A percentile compares a stretch with the other conserved stretches of the same genome.
Evolutionary conservation across 2,329 filamentous ascomycete genomes (phyloP).

Genomic region (Phaeophleospora eucalypticola): DNA sequence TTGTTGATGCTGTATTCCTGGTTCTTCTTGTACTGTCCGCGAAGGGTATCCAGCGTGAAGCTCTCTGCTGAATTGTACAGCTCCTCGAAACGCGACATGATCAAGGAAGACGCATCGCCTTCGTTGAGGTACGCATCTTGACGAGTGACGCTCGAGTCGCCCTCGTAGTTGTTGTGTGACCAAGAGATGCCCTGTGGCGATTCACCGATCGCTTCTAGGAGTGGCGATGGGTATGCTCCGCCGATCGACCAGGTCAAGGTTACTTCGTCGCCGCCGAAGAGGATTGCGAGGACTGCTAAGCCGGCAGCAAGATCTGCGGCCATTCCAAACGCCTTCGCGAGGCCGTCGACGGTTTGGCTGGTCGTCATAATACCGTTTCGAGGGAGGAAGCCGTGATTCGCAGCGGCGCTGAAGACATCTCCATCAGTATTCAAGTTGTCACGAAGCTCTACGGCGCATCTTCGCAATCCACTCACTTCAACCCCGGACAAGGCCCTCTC

Average conservation of each 20-base stretch:
- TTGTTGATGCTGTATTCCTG: slow-evolving; percentile 24
- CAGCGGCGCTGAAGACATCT: slow-evolving; percentile 16
- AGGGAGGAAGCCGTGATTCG: slow-evolving; percentile 23
- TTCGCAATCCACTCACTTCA: not conserved
- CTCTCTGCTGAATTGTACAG: slow-evolving; percentile 17
- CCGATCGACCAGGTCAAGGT: slow-evolving; percentile 28
- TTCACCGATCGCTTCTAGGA: slow-evolving; percentile 8
- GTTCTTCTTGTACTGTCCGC: slow-evolving; percentile 9
- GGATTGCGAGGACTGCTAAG: slow-evolving; percentile 13
- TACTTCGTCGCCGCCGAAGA: slow-evolving; percentile 10
- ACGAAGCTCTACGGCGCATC: slow-evolving; percentile 1
- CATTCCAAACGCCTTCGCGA: slow-evolving; percentile 5
- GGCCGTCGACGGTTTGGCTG: slow-evolving; percentile 4
- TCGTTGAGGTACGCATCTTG: slow-evolving; percentile 25
- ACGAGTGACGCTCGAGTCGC: slow-evolving; percentile 28
- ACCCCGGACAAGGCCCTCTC: slow-evolving; percentile 27
- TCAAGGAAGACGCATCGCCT: slow-evolving; percentile 22
- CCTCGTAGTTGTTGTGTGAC: slow-evolving; percentile 36
- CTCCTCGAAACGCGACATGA: slow-evolving; percentile 16
- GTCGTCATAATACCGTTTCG: slow-evolving; percentile 4
- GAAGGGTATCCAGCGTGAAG: slow-evolving; percentile 22
- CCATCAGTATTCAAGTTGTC: not conserved
- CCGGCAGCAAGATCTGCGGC: slow-evolving; percentile 3
- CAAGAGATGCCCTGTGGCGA: slow-evolving; percentile 24
- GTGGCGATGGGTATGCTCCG: slow-evolving; percentile 15